Evolutionary conservation across 2,329 filamentous ascomycete species (phyloP).

Genomic region (Arthrobotrys iridis): DNA sequence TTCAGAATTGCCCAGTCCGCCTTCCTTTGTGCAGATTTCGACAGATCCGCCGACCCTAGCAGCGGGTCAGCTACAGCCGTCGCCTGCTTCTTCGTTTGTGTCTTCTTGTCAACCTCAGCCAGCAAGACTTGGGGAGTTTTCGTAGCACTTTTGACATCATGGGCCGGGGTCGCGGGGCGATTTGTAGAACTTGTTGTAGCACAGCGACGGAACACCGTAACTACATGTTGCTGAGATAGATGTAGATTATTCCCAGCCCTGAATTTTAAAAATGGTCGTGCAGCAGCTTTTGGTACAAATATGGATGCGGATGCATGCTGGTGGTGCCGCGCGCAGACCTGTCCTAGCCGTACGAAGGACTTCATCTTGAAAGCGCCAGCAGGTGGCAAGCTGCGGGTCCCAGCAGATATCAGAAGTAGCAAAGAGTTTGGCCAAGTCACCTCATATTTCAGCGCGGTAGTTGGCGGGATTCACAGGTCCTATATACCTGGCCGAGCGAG

Average conservation of each 20-base stretch:
- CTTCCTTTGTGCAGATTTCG: constrained; percentile 73
- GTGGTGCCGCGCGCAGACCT: constrained; percentile 34
- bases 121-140: constrained; percentile 31
- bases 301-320: neutral
- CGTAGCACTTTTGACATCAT: constrained; percentile 31
- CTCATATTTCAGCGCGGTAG: constrained; percentile 11
- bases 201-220: constrained; percentile 22
- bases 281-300: neutral
- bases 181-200: constrained; percentile 29
- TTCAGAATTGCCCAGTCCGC: constrained; percentile 99
- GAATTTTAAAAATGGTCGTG: neutral
- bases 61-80: constrained; percentile 30
- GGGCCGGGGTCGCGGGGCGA: neutral
- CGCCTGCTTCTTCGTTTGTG: constrained; percentile 22
- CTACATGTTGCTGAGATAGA: neutral
- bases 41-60: constrained; percentile 18
- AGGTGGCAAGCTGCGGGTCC: neutral
- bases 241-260: neutral
- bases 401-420: neutral
- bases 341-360: constrained; percentile 38
- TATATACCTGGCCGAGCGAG: constrained; percentile 11
- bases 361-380: constrained; percentile 23
- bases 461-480: constrained; percentile 6
- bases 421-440: neutral
- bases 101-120: constrained; percentile 24